A percentile compares a stretch with the other conserved stretches of the same genome.
phyloP scores from a whole-genome alignment of 192 early-diverging fungal genomes.

The Coemansia nantahalensis region DNA sequence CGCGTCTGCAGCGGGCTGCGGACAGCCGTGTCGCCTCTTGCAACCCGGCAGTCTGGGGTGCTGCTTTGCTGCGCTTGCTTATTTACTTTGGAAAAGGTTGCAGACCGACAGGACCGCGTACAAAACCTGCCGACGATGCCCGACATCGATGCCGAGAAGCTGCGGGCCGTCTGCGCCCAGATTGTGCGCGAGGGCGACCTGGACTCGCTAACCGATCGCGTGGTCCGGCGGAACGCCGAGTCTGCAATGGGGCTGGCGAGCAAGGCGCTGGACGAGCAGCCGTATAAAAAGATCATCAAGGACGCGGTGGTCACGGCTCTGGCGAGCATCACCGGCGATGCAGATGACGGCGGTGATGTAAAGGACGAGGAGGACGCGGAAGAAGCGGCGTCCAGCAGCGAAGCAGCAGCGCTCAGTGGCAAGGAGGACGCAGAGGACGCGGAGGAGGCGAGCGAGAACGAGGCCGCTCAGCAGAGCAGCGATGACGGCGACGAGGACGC shows the following conservation, averaged over 20 bases:
- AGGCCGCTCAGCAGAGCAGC: neutral
- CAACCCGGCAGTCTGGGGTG: too few relatives aligned
- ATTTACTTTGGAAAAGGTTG: too few relatives aligned
- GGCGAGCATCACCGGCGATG: conserved; percentile 4
- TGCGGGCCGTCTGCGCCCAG: conserved; percentile 17
- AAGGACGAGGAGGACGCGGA: neutral
- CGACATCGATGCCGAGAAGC: conserved; percentile 10
- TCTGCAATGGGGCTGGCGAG: conserved; percentile 22
- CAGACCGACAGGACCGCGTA: too few relatives aligned
- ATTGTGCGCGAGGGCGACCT: conserved; percentile 37
- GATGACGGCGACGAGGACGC: neutral
- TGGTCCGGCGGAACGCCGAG: conserved; percentile 30
- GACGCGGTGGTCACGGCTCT: conserved; percentile 10
- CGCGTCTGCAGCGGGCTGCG: too few relatives aligned
- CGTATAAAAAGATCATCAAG: conserved; percentile 33
- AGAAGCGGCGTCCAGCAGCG: neutral
- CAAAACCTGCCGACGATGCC: conserved; percentile 13
- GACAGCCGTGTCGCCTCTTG: too few relatives aligned
- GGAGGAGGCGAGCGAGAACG: neutral
- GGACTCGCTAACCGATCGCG: conserved; percentile 29
- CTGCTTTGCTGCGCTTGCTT: too few relatives aligned
- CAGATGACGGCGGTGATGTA: neutral
- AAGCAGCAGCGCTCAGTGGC: neutral
- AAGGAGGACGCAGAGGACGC: neutral
- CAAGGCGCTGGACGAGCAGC: conserved; percentile 22